Evolutionary conservation across 805 yeast genomes (phyloP).

Genomic region (Blastobotrys parvus): DNA sequence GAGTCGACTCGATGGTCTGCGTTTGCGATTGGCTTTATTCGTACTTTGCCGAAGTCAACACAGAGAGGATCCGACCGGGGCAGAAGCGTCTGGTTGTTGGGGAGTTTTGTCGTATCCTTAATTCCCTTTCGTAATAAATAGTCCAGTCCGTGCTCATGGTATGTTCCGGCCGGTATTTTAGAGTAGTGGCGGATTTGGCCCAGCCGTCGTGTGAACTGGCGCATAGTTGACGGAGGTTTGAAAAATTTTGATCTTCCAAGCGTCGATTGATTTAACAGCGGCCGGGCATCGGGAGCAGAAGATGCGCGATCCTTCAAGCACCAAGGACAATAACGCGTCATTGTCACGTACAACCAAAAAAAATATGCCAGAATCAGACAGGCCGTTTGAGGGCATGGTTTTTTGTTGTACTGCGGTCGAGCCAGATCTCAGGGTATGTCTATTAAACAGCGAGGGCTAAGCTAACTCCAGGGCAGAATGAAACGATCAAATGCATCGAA

Average conservation of each 20-base stretch:
- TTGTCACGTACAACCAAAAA: no score
- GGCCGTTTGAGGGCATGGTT: slow-evolving; percentile 5
- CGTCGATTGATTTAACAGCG: no score
- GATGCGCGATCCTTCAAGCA: no score
- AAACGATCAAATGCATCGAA: slow-evolving; percentile 30
- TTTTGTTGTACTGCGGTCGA: slow-evolving; percentile 18
- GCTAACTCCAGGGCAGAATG: slow-evolving; percentile 7
- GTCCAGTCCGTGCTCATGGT: not conserved
- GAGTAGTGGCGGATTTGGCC: no score
- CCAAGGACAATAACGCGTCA: no score
- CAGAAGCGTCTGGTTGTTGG: not conserved
- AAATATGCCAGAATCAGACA: not conserved
- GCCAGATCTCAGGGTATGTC: slow-evolving; percentile 13
- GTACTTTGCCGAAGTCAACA: not conserved
- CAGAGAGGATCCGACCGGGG: not conserved
- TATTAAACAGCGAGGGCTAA: not conserved
- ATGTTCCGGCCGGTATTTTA: not conserved
- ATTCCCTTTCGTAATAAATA: not conserved
- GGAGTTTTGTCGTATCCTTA: not conserved
- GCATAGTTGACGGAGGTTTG: no score
- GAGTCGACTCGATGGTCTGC: not conserved
- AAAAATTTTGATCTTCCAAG: no score
- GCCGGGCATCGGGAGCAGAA: no score
- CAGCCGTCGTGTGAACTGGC: no score
- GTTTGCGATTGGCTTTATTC: not conserved